Percentiles rank a stretch among this genome's conserved stretches.
Conservation (phyloP, 257 asterid genomes). For the Jacaranda copaia region DNA sequence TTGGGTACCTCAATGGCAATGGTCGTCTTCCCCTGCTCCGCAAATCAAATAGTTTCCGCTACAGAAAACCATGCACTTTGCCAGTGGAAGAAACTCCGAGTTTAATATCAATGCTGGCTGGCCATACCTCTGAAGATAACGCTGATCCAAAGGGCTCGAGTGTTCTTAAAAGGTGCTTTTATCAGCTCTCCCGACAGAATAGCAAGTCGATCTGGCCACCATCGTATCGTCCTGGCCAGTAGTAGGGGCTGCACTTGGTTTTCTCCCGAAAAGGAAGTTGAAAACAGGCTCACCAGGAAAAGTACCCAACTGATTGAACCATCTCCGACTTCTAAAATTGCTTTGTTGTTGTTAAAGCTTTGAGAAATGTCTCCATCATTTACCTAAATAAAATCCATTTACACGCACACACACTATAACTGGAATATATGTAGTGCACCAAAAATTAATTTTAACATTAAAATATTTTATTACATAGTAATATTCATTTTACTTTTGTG, state of each 20-base stretch:
- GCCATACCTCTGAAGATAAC: conserved; percentile 33
- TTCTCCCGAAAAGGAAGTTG: conserved; percentile 50
- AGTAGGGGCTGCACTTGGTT: conserved; percentile 56
- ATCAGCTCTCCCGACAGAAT: conserved; percentile 51
- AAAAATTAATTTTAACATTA: too few relatives aligned
- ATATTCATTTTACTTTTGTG: too few relatives aligned
- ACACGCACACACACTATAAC: too few relatives aligned
- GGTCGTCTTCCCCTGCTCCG: too few relatives aligned
- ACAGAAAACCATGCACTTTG: conserved; percentile 26
- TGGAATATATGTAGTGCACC: too few relatives aligned
- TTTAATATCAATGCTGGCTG: neutral
- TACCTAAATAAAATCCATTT: too few relatives aligned
- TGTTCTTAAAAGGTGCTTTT: conserved; percentile 48
- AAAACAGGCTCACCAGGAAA: conserved; percentile 41
- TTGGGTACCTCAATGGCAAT: too few relatives aligned
- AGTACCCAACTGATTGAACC: conserved; percentile 35
- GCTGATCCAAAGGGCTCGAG: conserved; percentile 31
- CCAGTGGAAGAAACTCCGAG: conserved; percentile 20
- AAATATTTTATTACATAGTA: too few relatives aligned
- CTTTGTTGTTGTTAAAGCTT: too few relatives aligned
- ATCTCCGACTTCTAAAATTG: too few relatives aligned
- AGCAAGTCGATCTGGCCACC: conserved; percentile 70
- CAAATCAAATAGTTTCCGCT: conserved; percentile 23
- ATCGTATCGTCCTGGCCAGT: conserved; percentile 65
- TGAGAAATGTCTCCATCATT: too few relatives aligned